Evolutionary conservation across 2,329 filamentous ascomycete species (phyloP), one percentile per base, ranked within the genome.

Genomic region (Penicillium crustosum): DNA sequence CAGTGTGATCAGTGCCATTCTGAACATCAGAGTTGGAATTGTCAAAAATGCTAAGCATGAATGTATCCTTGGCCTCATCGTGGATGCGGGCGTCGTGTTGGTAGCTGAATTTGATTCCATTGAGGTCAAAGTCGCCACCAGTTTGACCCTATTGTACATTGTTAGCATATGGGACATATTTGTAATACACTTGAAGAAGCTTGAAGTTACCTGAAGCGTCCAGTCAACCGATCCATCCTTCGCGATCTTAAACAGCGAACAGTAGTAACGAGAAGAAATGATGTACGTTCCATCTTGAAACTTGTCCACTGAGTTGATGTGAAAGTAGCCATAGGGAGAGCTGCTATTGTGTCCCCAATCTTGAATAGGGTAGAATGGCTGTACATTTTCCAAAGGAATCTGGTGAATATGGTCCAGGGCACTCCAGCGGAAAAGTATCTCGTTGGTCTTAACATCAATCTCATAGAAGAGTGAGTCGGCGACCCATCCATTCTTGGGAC

Each of bases 21-120:
- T 36, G 15, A 2, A 53, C 31, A 23, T 63, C 59, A 15, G 62
- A 61, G 41, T 69, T 70, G 39, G 63, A 63, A 48, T 73, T 72
- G 57, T 71, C 70, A 42, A 70, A 68, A 31, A 72, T 50, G 33
- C 64, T 63, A 21, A 75, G 49, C 10, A 65, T 64, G 19, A 73
- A 61, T 21, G 61, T 64, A 10, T 66, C 64, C 25, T 65, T 55
- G 19, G 67, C 68, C 36, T 70, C 66, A 19, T 64, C 61, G 38
- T 65, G 58, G 39, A 74, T 61, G n/a, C 74, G 70, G 2, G 68
- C 66, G 56, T 74, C 60, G 54, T 73, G 71, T 51, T 73, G 70
- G 55, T 66, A 72, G 49, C 63, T 31, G 29, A 31, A 31, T 31
- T 31, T 65, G 12, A 60, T 54, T 4, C 57, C 62, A 15, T 53